Conservation (phyloP, 169 alveolate species). For the Perkinsus chesapeaki region DNA sequence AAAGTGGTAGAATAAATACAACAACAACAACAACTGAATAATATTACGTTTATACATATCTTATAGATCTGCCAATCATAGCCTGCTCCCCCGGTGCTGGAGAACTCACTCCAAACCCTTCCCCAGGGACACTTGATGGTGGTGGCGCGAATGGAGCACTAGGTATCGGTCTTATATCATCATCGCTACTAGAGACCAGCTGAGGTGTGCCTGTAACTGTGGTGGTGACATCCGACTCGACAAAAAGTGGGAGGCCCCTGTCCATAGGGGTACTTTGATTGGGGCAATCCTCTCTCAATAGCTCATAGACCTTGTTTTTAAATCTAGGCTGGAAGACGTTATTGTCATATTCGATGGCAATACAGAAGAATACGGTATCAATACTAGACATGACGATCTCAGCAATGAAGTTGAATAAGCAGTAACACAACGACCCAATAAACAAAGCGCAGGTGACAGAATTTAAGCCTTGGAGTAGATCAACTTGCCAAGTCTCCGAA, state of each 20-base stretch:
- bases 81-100: not conserved
- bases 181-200: not conserved
- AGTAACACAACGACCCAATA: not conserved
- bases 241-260: not conserved
- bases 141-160: no score
- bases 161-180: not conserved
- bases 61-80: not conserved
- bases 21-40: no score
- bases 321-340: not conserved
- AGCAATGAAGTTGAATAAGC: not conserved
- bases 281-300: not conserved
- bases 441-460: not conserved
- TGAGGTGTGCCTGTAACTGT: not conserved
- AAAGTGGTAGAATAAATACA: no score
- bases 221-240: not conserved
- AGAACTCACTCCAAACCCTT: not conserved
- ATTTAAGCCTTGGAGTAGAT: not conserved
- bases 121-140: not conserved
- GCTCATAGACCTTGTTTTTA: not conserved
- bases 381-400: not conserved
- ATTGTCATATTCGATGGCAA: not conserved
- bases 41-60: no score
- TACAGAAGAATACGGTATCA: not conserved
- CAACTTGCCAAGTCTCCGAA: not conserved
- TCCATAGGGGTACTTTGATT: not conserved